Base-by-base conservation (phyloP, 2,329 filamentous ascomycete species). In the Beauveria australis region DNA sequence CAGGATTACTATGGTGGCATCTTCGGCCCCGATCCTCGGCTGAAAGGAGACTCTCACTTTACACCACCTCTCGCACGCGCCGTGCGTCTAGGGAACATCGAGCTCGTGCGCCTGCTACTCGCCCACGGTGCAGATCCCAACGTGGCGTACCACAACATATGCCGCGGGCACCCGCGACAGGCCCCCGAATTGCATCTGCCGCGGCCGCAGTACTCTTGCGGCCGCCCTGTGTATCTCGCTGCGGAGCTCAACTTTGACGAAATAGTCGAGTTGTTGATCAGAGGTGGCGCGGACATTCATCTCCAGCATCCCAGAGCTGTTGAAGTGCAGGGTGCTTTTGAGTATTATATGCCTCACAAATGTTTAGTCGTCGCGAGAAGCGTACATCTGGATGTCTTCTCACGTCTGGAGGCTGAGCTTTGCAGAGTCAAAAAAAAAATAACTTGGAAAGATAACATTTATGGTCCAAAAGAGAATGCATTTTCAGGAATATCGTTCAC, bases 61-160 rank as follows among this genome's bases (percentile, higher is more conserved):
- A 57, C 54, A n/a, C 44, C 54, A 16, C 54, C 54, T 49, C 54
- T 57, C 44, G 54, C 44, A 24, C 44, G 54, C 16, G 54, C 54
- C n/a, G 44, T 49, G 28, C 47, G 54, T 26, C 44, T 57, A 6
- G 54, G 54, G 9, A 57, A 57, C 33, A 8, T 41, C 14, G 44
- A 49, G 5, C 30, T 57, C 8, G 54, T 57, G 18, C 44, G 44
- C 33, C 28, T 49, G 54, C 54, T 57, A 6, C 54, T 57, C n/a
- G 43, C 44, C 19, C 44, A 57, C 44, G 54, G 54, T 24, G 54
- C 54, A n/a, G 44, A 57, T 28, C 19, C 54, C 54, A 57, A 57
- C 30, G 54, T 49, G n/a, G 54, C 54, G 22, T 57, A 57, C 30
- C 54, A 57, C 18, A 26, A 28, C 16, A 33, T 57, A 12, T 48